Evolutionary conservation across 169 alveolate species (phyloP), one percentile per base, ranked within the genome.

Genomic region (Cyclospora cayetanensis): DNA sequence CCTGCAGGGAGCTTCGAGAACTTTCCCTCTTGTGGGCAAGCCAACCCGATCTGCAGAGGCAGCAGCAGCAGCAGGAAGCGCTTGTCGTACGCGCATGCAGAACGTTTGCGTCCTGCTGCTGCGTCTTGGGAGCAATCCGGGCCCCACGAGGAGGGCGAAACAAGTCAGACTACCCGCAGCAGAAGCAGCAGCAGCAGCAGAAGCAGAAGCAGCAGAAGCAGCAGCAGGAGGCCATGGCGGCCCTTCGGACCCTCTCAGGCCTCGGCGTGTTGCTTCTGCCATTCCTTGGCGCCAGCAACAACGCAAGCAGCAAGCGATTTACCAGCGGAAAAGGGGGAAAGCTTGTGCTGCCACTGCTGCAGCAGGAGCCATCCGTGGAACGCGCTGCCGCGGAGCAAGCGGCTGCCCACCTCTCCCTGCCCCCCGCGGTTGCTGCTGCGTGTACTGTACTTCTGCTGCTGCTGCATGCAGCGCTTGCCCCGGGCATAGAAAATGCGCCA

Each of bases 61-160:
- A 82, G 27, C 90, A 53, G 18, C 42, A 27, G 41, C 18, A 50
- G 60, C 60, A 50, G n/a, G n/a, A 18, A 77, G 84, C 84, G n/a
- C 88, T 77, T 11, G 9, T 77, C 1, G 52, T 27, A 35, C 70
- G 66, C 37, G 50, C 72, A 9, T 42, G 68, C 88, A 77, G 88
- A 50, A 25, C 88, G 50, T 77, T 77, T n/a, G 88, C 88, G 22
- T 66, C 52, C 50, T 77, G 88, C 88, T 77, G 88, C 88, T 77
- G 60, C 39, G 88, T 70, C 50, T 31, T 77, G 15, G 88, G 72
- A 7, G 60, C 52, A 1, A 70, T 50, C n/a, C 35, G 88, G 42
- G 88, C 88, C 35, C 63, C 70, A 27, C 88, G 50, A 12, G 72
- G 70, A 29, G 1, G 68, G 31, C 31, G 50, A 18, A 4, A 20